phyloP scores from a whole-genome alignment of 2,329 filamentous ascomycete species.

The Xylaria arbuscula region DNA sequence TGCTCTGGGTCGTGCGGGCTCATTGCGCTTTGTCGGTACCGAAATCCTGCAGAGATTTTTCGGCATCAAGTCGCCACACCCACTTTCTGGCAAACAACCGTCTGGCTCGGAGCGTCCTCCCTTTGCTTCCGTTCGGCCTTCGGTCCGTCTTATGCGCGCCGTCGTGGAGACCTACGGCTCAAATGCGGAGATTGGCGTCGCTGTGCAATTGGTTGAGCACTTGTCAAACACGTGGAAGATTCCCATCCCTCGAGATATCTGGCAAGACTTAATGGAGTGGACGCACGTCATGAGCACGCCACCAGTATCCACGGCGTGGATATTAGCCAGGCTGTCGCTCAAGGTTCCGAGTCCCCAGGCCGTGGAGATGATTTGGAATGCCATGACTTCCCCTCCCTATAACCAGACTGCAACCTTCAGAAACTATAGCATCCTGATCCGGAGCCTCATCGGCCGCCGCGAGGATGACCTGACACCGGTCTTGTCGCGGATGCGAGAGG shows the following conservation, averaged over 20 bases:
- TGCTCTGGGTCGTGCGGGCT: constrained; percentile 55
- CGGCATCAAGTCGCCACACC: constrained; percentile 41
- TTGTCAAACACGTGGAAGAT: constrained; percentile 70
- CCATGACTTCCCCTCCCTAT: constrained; percentile 69
- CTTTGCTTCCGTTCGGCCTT: constrained; percentile 59
- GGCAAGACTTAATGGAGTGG: constrained; percentile 76
- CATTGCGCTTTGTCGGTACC: constrained; percentile 49
- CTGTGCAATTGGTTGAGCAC: constrained; percentile 69
- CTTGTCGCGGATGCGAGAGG: constrained; percentile 47
- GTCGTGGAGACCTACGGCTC: constrained; percentile 76
- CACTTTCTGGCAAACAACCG: constrained; percentile 8
- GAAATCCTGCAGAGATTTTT: constrained; percentile 49
- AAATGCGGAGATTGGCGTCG: constrained; percentile 70
- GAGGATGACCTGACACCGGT: constrained; percentile 27
- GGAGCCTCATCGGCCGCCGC: constrained; percentile 50
- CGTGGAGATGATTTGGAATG: constrained; percentile 66
- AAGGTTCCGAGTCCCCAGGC: constrained; percentile 55
- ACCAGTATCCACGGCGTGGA: constrained; percentile 53
- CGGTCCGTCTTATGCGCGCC: constrained; percentile 67
- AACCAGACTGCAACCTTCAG: constrained; percentile 66
- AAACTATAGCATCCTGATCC: constrained; percentile 64
- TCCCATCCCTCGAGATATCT: constrained; percentile 66
- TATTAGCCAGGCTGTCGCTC: constrained; percentile 46
- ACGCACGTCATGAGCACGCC: constrained; percentile 66
- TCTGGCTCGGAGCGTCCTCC: neutral